These are phyloP conservation scores for Termitomyces sp. DNA, from an alignment of 1,284 basidiomycete species.

Conservation along the genomic window DNA sequence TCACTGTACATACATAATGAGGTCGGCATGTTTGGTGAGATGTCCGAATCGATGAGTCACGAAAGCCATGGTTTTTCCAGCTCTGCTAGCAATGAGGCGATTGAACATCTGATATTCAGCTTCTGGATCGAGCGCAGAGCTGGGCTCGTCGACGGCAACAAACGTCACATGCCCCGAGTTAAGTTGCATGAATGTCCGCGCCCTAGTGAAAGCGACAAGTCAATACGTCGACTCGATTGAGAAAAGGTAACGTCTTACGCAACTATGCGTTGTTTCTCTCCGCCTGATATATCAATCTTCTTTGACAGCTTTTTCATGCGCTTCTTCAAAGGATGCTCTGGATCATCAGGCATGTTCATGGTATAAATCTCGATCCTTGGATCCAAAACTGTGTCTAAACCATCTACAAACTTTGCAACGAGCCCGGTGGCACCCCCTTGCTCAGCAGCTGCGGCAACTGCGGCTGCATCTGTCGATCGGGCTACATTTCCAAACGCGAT, in stretches of 20 bases:
- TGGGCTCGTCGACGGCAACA: constrained; percentile 49
- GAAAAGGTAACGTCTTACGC: constrained; percentile 26
- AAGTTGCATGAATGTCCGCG: constrained; percentile 41
- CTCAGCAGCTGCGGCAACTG: constrained; percentile 31
- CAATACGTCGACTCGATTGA: not conserved
- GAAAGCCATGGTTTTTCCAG: constrained; percentile 63
- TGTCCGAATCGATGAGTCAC: constrained; percentile 68
- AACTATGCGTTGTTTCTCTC: constrained; percentile 39
- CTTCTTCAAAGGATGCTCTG: constrained; percentile 29
- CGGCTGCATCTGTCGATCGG: constrained; percentile 21
- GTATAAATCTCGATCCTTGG: constrained; percentile 24
- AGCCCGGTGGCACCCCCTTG: constrained; percentile 35
- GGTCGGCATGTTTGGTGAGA: constrained; percentile 57
- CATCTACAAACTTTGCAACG: constrained; percentile 25
- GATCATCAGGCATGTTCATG: constrained; percentile 28
- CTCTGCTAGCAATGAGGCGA: constrained; percentile 42
- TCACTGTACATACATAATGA: constrained; percentile 44
- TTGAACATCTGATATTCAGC: constrained; percentile 48
- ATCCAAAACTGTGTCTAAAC: constrained; percentile 29
- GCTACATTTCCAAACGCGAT: constrained; percentile 40
- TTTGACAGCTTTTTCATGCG: constrained; percentile 32
- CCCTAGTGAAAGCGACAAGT: constrained; percentile 18
- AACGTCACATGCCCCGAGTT: constrained; percentile 39
- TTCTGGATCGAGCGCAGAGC: constrained; percentile 48
- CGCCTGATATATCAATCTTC: constrained; percentile 34